phyloP scores from a whole-genome alignment of 371 early-diverging fungal genomes.

The Ordospora colligata region DNA sequence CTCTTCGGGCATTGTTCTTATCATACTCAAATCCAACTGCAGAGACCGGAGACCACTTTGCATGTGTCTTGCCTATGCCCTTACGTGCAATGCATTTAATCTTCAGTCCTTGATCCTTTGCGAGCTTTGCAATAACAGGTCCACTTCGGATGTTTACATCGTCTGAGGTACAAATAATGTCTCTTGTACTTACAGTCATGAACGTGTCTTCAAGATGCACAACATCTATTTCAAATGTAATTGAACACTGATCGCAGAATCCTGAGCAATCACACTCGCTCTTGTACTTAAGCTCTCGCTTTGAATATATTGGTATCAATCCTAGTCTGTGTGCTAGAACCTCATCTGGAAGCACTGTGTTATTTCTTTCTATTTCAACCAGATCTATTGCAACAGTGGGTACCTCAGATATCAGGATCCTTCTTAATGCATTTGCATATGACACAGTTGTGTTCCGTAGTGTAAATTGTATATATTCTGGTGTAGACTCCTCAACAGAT shows the following conservation, averaged over 20 bases:
- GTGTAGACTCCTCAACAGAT: conserved; percentile 20
- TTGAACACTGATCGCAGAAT: conserved; percentile 80
- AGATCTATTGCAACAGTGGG: conserved; percentile 73
- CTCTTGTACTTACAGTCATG: conserved; percentile 50
- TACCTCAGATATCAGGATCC: conserved; percentile 76
- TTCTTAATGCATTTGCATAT: conserved; percentile 83
- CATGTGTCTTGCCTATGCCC: conserved; percentile 85
- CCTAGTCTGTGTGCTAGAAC: conserved; percentile 90
- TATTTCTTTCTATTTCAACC: conserved; percentile 83
- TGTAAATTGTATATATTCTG: conserved; percentile 22
- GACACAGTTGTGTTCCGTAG: conserved; percentile 80
- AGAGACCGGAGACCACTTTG: conserved; percentile 92
- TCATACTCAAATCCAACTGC: conserved; percentile 90
- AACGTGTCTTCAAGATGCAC: conserved; percentile 2
- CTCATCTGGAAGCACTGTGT: conserved; percentile 86
- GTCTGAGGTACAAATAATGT: conserved; percentile 65
- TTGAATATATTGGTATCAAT: conserved; percentile 87
- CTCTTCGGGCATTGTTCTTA: conserved; percentile 79
- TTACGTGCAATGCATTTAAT: conserved; percentile 78
- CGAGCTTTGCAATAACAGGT: conserved; percentile 81
- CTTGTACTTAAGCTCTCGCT: conserved; percentile 63
- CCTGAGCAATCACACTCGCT: conserved; percentile 62
- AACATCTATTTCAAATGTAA: conserved; percentile 69
- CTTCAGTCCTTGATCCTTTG: conserved; percentile 81
- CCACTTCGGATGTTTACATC: conserved; percentile 71